These are phyloP conservation scores for Chlorophyllum brunneum DNA, from an alignment of 768 basidiomycete genomes.

Conservation along the genomic window DNA sequence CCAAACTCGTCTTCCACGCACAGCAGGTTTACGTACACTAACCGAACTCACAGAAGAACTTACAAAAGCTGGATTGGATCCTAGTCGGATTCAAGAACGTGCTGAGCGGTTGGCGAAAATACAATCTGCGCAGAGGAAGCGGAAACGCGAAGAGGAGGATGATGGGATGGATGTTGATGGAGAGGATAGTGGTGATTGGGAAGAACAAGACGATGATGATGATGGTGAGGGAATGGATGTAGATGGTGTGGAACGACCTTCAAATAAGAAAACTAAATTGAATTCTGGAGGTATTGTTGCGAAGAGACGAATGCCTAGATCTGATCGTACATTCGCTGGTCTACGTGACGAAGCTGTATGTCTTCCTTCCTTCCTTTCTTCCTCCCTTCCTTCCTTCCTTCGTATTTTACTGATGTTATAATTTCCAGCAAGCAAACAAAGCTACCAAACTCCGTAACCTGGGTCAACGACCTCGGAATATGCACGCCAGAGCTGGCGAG, in stretches of 20 bases:
- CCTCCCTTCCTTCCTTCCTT: not conserved
- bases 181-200: slow-evolving; percentile 41
- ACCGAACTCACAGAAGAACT: slow-evolving; percentile 78
- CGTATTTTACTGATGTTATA: slow-evolving; percentile 9
- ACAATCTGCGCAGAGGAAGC: slow-evolving; percentile 66
- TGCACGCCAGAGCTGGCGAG: slow-evolving; percentile 89
- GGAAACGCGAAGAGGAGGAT: slow-evolving; percentile 48
- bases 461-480: slow-evolving; percentile 82
- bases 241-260: slow-evolving; percentile 47
- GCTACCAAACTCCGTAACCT: slow-evolving; percentile 83
- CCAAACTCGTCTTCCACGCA: slow-evolving; percentile 72
- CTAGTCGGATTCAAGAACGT: slow-evolving; percentile 84
- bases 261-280: slow-evolving; percentile 58
- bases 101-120: slow-evolving; percentile 79
- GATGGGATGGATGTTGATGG: slow-evolving; percentile 62
- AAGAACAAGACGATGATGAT: slow-evolving; percentile 43
- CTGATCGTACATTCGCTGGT: slow-evolving; percentile 75
- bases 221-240: slow-evolving; percentile 44
- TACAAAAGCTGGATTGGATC: slow-evolving; percentile 87
- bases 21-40: slow-evolving; percentile 63
- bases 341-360: slow-evolving; percentile 71
- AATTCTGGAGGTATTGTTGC: slow-evolving; percentile 53
- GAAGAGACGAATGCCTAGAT: slow-evolving; percentile 57
- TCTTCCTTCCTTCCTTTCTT: slow-evolving; percentile 14
- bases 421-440: slow-evolving; percentile 66